Evolutionary conservation across 805 yeast species (phyloP).

Genomic region (Hanseniaspora jakobsenii): DNA sequence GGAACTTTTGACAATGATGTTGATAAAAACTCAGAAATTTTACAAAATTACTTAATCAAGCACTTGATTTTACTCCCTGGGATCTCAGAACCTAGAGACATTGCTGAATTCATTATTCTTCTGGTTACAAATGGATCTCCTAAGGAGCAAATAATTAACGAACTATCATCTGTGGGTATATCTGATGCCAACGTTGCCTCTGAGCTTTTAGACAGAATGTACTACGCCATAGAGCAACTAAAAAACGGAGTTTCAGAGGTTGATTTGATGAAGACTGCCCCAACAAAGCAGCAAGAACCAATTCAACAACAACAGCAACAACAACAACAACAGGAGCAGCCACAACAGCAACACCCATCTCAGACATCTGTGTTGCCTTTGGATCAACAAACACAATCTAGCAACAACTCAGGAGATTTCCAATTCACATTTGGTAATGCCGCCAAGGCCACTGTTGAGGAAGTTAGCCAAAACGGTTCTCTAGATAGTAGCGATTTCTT

Average conservation of each 20-base stretch:
- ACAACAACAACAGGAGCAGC: slow-evolving; percentile 15
- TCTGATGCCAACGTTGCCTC: slow-evolving; percentile 50
- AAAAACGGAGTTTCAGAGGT: slow-evolving; percentile 20
- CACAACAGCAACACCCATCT: slow-evolving; percentile 3
- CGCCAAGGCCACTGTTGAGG: slow-evolving; percentile 15
- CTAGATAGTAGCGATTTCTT: slow-evolving; percentile 4
- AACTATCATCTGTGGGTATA: slow-evolving; percentile 50
- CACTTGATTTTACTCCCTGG: slow-evolving; percentile 12
- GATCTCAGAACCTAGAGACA: slow-evolving; percentile 42
- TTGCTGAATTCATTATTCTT: slow-evolving; percentile 63
- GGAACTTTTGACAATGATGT: slow-evolving; percentile 1
- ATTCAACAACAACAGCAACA: slow-evolving; percentile 15
- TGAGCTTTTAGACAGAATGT: slow-evolving; percentile 44
- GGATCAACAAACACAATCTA: slow-evolving; percentile 8
- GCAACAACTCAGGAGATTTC: slow-evolving; percentile 25
- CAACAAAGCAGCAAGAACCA: slow-evolving; percentile 16
- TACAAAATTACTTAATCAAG: slow-evolving; percentile 16
- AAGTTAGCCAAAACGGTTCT: slow-evolving; percentile 9
- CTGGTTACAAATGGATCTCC: slow-evolving; percentile 57
- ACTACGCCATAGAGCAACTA: slow-evolving; percentile 31
- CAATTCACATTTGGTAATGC: slow-evolving; percentile 18
- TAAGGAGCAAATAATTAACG: slow-evolving; percentile 47
- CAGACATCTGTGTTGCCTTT: background rate
- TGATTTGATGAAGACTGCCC: slow-evolving; percentile 25
- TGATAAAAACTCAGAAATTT: slow-evolving; percentile 5